A percentile compares a stretch with the other conserved stretches of the same genome.
Conservation (phyloP, 306 rosid genomes). For the Prunus persica region DNA sequence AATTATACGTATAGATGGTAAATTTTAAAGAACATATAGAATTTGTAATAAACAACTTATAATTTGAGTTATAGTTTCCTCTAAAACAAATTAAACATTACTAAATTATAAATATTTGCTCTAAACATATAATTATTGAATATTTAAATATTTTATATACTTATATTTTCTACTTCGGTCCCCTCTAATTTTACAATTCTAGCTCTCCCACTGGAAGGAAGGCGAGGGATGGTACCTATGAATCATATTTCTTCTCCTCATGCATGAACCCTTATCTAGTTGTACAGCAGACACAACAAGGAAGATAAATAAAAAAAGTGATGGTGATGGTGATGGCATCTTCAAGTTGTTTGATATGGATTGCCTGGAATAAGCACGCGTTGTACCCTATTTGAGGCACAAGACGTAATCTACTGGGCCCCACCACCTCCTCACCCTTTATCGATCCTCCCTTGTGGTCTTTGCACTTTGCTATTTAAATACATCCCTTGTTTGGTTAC, state of each 20-base stretch:
- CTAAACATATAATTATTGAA: no score
- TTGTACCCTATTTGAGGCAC: constrained; percentile 58
- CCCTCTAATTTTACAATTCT: accelerated
- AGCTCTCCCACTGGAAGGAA: no score
- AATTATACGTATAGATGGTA: no score
- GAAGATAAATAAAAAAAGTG: background rate
- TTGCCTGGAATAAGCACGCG: constrained; percentile 44
- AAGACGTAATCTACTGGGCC: constrained; percentile 36
- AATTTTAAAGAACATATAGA: no score
- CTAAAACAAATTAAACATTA: no score
- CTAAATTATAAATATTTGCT: no score
- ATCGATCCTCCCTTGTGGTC: no score
- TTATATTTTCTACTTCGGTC: no score
- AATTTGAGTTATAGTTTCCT: no score
- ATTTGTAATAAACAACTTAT: no score
- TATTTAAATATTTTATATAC: accelerated
- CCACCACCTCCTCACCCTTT: constrained; percentile 7
- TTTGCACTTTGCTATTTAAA: background rate
- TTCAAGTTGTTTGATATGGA: constrained; percentile 21
- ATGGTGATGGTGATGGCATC: constrained; percentile 16
- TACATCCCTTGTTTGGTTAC: background rate
- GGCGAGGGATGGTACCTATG: background rate
- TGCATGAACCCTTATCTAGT: background rate
- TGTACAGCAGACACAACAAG: background rate
- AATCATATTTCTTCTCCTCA: background rate